Conservation (phyloP, 495 filamentous ascomycete genomes). For the Aspergillus incahuasiensis region DNA sequence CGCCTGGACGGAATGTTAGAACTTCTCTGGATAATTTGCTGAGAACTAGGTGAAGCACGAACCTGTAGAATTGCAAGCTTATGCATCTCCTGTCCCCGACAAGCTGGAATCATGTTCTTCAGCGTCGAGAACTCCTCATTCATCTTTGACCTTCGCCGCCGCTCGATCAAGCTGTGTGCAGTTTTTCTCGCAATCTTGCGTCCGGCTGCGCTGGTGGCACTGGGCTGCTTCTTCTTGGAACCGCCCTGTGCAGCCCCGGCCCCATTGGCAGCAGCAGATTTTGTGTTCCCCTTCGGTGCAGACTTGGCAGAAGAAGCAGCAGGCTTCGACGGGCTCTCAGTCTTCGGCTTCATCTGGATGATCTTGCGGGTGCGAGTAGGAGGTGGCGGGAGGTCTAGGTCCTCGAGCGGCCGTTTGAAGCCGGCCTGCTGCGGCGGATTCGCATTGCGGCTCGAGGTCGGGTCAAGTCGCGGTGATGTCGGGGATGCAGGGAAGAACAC, state of each 20-base stretch:
- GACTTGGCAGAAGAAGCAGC: slow-evolving; percentile 21
- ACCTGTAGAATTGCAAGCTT: slow-evolving; percentile 96
- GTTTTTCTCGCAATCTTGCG: slow-evolving; percentile 95
- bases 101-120: slow-evolving; percentile 95
- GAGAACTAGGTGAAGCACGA: slow-evolving; percentile 16
- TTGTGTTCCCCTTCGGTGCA: slow-evolving; percentile 25
- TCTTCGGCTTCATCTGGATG: slow-evolving; percentile 85
- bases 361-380: slow-evolving; percentile 91
- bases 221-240: slow-evolving; percentile 63
- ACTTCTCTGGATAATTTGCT: background rate
- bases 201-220: slow-evolving; percentile 71
- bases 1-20: slow-evolving; percentile 50
- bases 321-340: slow-evolving; percentile 27
- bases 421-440: slow-evolving; percentile 56
- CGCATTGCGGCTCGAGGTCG: slow-evolving; percentile 35
- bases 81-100: slow-evolving; percentile 89
- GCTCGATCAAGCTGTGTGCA: slow-evolving; percentile 91
- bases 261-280: slow-evolving; percentile 22
- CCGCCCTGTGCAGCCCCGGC: slow-evolving; percentile 22
- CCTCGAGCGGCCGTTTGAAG: slow-evolving; percentile 43
- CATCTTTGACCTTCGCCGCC: slow-evolving; percentile 91
- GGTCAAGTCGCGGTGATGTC: slow-evolving; percentile 43
- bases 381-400: slow-evolving; percentile 82
- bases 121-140: slow-evolving; percentile 95
- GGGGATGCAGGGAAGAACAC: slow-evolving; percentile 54